A percentile compares a stretch with the other conserved stretches of the same genome.
These are phyloP conservation scores for Sarcodon aspratus DNA, from an alignment of 768 basidiomycete species.

Conservation along the genomic window DNA sequence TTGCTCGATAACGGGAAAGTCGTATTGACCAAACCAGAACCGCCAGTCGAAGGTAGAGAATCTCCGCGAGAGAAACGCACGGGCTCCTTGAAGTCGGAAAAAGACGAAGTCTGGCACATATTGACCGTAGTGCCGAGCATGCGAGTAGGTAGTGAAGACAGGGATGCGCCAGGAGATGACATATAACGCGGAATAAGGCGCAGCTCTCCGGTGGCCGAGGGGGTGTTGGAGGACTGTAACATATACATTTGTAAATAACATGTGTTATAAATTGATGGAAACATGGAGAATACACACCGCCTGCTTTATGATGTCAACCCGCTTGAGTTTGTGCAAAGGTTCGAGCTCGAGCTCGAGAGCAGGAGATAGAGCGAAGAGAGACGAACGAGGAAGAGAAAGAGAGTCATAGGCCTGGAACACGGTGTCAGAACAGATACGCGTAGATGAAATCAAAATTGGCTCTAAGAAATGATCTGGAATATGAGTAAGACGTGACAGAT, in stretches of 20 bases:
- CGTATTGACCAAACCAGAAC: no score
- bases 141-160: not conserved
- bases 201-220: not conserved
- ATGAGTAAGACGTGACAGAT: not conserved
- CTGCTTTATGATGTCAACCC: not conserved
- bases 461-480: not conserved
- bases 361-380: conserved; percentile 10
- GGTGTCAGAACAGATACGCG: not conserved
- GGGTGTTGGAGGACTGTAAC: not conserved
- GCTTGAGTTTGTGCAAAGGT: conserved; percentile 8
- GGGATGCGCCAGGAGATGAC: not conserved
- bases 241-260: no score
- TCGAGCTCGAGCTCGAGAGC: conserved; percentile 14
- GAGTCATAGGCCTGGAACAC: conserved; percentile 12
- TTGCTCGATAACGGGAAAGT: conserved; percentile 14
- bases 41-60: no score
- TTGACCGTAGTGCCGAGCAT: not conserved
- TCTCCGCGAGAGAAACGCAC: conserved; percentile 4
- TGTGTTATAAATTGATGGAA: no score
- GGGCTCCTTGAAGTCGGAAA: not conserved
- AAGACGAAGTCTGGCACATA: not conserved
- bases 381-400: conserved; percentile 7
- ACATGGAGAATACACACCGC: not conserved
- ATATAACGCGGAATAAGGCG: not conserved
- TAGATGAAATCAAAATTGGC: not conserved